Evolutionary conservation across 371 early-diverging fungal species (phyloP), one percentile per base, ranked within the genome.

Genomic region (Saksenaea oblongispora): DNA sequence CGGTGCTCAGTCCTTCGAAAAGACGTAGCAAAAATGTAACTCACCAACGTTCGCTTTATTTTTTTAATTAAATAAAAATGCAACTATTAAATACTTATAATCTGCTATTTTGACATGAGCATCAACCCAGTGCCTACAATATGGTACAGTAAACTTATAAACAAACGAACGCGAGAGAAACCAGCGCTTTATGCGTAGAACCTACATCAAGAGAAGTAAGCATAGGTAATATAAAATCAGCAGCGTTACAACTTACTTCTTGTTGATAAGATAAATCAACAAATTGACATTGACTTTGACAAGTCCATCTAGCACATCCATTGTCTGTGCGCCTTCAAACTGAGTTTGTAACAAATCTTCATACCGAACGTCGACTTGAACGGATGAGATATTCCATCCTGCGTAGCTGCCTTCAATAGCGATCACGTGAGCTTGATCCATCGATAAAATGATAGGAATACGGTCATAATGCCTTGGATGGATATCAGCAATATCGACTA

Each of bases 271-370:
- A 72, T 89, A 96, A 42, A 97, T 87, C 62, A 99, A 76, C 66
- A 99, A 69, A 70, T 99, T 98, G 47, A 98, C 91, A 73, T 99
- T 98, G 61, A 97, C 94, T 68, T 94, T 94, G 34, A 93, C 98
- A 64, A 87, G 81, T 37, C 90, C 92, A 67, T 97, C 97, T 65
- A 97, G 91, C 14, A 99, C 76, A 35, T 87, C 87, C 82, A 96
- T 91, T 24, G 92, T 87, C 54, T 93, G 89, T 15, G 90, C 89
- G 63, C 95, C 94, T 79, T 96, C 91, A 80, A 93, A 97, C 77
- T 98, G 98, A 41, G 85, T 79, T 70, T 96, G 95, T 54, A 98
- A 74, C 69, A 99, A 73, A 44, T 98, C 97, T 71, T 99, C 97
- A 61, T 98, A 88, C 34, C 92, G 74, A 68, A 95, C 72, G 75